Percentiles rank a stretch among this genome's conserved stretches.
Conservation (phyloP, 2,329 filamentous ascomycete species). For the Ophiostoma sp. region DNA sequence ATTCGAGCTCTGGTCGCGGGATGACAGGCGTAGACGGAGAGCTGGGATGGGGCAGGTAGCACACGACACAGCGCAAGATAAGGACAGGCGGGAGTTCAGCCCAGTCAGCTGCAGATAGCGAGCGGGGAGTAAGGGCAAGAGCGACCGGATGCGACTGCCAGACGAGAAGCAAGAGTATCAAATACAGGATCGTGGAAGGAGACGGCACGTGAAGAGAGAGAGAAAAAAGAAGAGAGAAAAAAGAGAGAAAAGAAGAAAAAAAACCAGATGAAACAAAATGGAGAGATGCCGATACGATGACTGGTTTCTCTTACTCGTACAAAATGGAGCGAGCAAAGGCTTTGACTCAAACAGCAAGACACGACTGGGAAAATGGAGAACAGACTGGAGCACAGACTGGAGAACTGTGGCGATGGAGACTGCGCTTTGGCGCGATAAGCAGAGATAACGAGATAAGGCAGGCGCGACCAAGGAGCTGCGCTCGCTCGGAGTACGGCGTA, state of each 20-base stretch:
- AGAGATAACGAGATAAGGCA: conserved; percentile 8
- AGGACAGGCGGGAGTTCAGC: not conserved
- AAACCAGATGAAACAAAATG: not conserved
- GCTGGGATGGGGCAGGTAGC: not conserved
- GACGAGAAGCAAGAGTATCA: not conserved
- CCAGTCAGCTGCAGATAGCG: not conserved
- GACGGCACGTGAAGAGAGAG: not conserved
- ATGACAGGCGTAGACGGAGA: not conserved
- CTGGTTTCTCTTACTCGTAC: not conserved
- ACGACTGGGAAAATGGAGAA: conserved; percentile 14
- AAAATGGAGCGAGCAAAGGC: conserved; percentile 6
- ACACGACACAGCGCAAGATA: conserved; percentile 10
- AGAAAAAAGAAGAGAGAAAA: too few relatives aligned
- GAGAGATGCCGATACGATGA: not conserved
- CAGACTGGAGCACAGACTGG: not conserved
- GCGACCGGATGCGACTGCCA: not conserved
- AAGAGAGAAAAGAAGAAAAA: not conserved
- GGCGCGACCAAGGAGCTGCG: not conserved
- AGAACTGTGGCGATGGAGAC: conserved; percentile 21
- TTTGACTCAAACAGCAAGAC: conserved; percentile 12
- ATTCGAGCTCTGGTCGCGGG: not conserved
- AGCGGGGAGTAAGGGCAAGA: not conserved
- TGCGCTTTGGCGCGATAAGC: conserved; percentile 19
- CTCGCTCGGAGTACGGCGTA: too few relatives aligned
- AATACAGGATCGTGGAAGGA: not conserved